Evolutionary conservation across 2,329 filamentous ascomycete genomes (phyloP), one percentile per base, ranked within the genome.

Genomic region (Pseudogymnoascus pannorum): DNA sequence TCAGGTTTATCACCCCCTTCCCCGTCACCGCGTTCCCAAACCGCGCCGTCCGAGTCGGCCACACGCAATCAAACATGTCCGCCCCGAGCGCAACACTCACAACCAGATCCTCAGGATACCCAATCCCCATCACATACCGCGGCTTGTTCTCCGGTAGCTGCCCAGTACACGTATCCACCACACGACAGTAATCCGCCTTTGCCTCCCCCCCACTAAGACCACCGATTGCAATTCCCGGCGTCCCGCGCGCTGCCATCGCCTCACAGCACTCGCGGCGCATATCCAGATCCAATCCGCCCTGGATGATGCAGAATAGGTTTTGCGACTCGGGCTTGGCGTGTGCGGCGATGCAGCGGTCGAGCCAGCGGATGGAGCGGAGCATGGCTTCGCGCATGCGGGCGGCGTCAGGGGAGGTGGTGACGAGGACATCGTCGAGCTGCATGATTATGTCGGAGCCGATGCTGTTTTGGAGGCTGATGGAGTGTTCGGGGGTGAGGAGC

Each of bases 11-110:
- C n/a, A 91, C 84, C 9, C 94, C 95, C 42, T 79, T 69, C 61
- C 85, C 83, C 2, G 93, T 97, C 62, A 99, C 84, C 36, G 93
- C 94, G 71, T 97, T 97, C 63, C 95, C 94, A 71, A 99, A 99
- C 33, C 94, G 86, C 72, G 94, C 94, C 35, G 94, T 99, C 60
- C 94, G 82, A 4, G 94, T 97, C 1, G 94, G 95, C 94, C 94
- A 99, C 5, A 99, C 94, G 72, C 95, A 99, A 76, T 99, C 94
- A 72, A 99, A 99, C 94, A 99, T 99, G 75, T 99, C 94, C 57
- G 94, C 94, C 3, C 94, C 94, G 0, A 99, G 81, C 1, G 94
- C 94, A 3, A 97, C 87, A 60, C 91, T 95, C 38, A 99, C 92
- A 1, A 99, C 84, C 61, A 99, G 79, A 71, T 99, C 94, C 76